Evolutionary conservation across 176 grass and related monocot genomes (phyloP), one percentile per base, ranked within the genome.

Genomic region (Aegilops tauschii): DNA sequence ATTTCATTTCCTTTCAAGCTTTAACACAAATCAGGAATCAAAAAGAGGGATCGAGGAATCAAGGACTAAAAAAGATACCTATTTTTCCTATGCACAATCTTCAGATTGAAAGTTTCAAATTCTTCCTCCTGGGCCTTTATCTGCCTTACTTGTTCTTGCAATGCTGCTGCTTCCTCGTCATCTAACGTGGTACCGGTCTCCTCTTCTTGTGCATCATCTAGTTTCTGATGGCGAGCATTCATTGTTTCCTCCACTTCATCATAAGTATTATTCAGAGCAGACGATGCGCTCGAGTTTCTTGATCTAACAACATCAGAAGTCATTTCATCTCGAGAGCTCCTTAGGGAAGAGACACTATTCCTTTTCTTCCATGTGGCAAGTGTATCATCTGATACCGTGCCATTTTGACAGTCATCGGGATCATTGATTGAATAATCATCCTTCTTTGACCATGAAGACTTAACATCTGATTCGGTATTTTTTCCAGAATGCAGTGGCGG

Each of bases 101-200:
- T 99, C 82, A 99, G 89, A 87, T 96, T 91, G 80, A 99, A 99
- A 29, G 89, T 99, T 86, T 99, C 94, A 87, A 99, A 99, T 69
- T 99, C 97, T 80, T 99, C 97, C 78, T 96, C 97, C 80, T 99
- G 97, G 10, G 83, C 87, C 80, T 93, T 99, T 87, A 99, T 96
- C 85, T 99, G 97, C 80, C 92, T 96, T 56, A 99, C 80, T 91
- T 99, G 97, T 84, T 99, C 94, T 88, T 99, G 97, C 89, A 99
- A 92, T 76, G 90, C 97, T 52, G 92, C 92, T 73, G 87, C 87
- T 94, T 99, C 97, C 85, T 99, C 97, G 74, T 96, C 92, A 83
- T 99, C 97, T 44, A 99, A 88, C 12, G 89, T 91, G 82, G 90
- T 91, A 56, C 74, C 90, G 30, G 89, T 84, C 36, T 95, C 90